Conservation (phyloP, 1,284 basidiomycete genomes). For the Cryptococcus sp. region DNA sequence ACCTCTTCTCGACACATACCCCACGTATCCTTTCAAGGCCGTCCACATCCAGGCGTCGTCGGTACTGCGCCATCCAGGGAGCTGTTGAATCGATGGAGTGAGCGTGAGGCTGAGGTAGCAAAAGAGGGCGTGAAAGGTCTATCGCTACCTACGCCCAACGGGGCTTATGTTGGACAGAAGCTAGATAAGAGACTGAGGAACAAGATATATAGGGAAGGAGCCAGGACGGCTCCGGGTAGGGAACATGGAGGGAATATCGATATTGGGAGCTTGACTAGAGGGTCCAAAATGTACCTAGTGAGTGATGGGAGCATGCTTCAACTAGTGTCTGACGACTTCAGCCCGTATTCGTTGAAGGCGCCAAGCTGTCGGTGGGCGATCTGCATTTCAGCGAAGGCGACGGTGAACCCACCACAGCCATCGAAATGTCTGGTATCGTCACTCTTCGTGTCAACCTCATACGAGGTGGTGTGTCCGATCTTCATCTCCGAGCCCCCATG, state of each 20-base stretch:
- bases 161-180: constrained; percentile 64
- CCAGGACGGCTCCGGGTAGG: constrained; percentile 68
- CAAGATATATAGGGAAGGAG: constrained; percentile 64
- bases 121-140: constrained; percentile 58
- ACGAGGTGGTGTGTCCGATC: constrained; percentile 69
- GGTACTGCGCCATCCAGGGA: constrained; percentile 71
- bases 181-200: constrained; percentile 52
- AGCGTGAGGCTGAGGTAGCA: constrained; percentile 61
- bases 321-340: background rate
- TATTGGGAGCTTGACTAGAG: constrained; percentile 66
- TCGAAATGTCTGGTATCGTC: constrained; percentile 63
- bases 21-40: constrained; percentile 70
- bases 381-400: constrained; percentile 78
- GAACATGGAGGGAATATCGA: constrained; percentile 81
- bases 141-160: constrained; percentile 59
- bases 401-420: constrained; percentile 54
- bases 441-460: constrained; percentile 70
- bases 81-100: constrained; percentile 67
- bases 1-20: constrained; percentile 70
- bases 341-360: constrained; percentile 70
- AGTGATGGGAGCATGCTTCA: constrained; percentile 53
- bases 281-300: constrained; percentile 20
- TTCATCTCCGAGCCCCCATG: constrained; percentile 68
- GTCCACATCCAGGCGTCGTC: constrained; percentile 70
- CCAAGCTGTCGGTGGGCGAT: constrained; percentile 72